phyloP scores from a whole-genome alignment of 2,329 filamentous ascomycete species.

The Lasiodiplodia sp. region DNA sequence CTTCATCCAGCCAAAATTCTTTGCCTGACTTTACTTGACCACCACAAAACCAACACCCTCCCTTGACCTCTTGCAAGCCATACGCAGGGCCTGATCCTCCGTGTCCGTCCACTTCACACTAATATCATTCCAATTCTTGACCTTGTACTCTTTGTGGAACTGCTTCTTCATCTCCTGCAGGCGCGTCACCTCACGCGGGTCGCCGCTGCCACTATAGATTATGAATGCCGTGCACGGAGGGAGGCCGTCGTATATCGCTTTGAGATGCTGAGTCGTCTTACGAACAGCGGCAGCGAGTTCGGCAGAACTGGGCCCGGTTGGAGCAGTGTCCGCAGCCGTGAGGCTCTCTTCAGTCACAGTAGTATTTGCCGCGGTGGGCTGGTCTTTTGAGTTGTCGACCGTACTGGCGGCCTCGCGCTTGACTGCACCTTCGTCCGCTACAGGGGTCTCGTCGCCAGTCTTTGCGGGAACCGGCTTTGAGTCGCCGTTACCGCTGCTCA shows the following conservation, averaged over 20 bases:
- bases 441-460: background rate
- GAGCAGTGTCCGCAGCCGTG: background rate
- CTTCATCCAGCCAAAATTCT: background rate
- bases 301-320: constrained; percentile 29
- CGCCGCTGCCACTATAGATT: constrained; percentile 70
- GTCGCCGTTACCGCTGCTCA: constrained; percentile 1
- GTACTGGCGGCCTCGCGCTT: background rate
- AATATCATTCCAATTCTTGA: constrained; percentile 69
- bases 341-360: background rate
- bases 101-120: constrained; percentile 70
- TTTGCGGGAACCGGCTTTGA: background rate
- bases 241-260: constrained; percentile 61
- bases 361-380: background rate
- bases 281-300: constrained; percentile 56
- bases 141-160: constrained; percentile 64
- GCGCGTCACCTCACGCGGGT: constrained; percentile 64
- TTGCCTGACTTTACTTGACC: constrained; percentile 56
- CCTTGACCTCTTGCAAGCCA: constrained; percentile 63
- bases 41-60: constrained; percentile 66
- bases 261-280: constrained; percentile 60
- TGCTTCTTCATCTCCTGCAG: constrained; percentile 64
- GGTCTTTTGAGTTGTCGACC: background rate
- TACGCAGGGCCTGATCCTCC: constrained; percentile 66
- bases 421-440: background rate
- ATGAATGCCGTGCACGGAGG: constrained; percentile 67